Base-by-base conservation (phyloP, 192 early-diverging fungal species). In the Diversispora epigaea region DNA sequence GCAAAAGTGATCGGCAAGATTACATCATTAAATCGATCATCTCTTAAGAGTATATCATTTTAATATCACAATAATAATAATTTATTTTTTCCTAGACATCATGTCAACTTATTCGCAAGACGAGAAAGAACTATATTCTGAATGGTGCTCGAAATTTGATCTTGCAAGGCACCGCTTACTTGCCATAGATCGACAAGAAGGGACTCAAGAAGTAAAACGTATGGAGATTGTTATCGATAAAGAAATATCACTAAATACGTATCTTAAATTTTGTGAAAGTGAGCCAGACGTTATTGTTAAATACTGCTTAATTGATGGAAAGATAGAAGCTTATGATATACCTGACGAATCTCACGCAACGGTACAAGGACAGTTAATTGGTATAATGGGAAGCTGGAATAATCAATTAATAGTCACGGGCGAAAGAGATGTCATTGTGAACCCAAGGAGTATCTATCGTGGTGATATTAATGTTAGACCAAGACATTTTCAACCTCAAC, bases 111-210 rank as follows among this genome's bases (percentile, higher is more conserved):
- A 32, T 32, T 32, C 25, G 25, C 25, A 32, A 32, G 25, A 32
- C 2, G 25, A 32, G 25, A 32, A 32, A 32, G 25, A 32, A 32
- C 25, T 32, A 32, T 32, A 32, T 32, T 32, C 25, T 32, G 25
- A 32, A 32, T 57, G 55, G 55, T 57, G 5, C 55, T 57, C n/a
- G 55, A n/a, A 10, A 21, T 63, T 47, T 68, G 45, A 1, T 50
- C 47, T 25, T 47, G 66, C 66, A 68, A 68, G 66, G 25, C 10
- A 50, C 10, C 12, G 9, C 14, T 19, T 68, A n/a, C 66, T 68
- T 68, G 66, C 66, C 47, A 68, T 68, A 41, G 14, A 22, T 10
- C 45, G 45, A 68, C 66, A 68, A 49, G 66, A 68, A 49, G 66
- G 69, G 57, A 44, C 40, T 17, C 4, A 71, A 45, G 22, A 57